Base-by-base conservation (phyloP, 441 rosid genomes). In the Kokia cookei region DNA sequence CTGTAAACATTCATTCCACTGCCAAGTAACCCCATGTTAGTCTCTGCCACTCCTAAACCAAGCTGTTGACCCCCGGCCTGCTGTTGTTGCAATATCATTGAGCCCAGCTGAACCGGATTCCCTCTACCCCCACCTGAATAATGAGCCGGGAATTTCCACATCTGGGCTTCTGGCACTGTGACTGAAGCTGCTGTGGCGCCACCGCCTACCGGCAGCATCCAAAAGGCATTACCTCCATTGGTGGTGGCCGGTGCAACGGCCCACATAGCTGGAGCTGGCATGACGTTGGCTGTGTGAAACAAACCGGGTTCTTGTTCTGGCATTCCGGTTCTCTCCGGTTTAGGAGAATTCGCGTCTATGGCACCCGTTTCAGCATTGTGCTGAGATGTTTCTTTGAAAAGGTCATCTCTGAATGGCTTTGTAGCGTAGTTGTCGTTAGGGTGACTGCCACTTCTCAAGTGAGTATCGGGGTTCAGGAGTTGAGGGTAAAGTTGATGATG, bases 171-270 rank as follows among this genome's bases (percentile, higher is more conserved):
- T 65, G 81, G 78, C 73, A 83, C 74, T 5, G 71, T 71, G 0
- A 78, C 57, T 48, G 89, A 14, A 32, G 37, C 7, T 0, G 79
- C 61, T 8, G 65, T 70, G 14, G 78, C 79, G 24, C 84, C 88
- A 6, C 87, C 81, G 3, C 93, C 86, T 35, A 91, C 86, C 0
- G 96, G 93, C 42, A 91, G 81, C 96, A 91, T 91, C 96, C 96
- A 91, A 75, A 91, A 87, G 24, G 88, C 84, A 57, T 82, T 91
- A 45, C 91, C 88, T 40, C 96, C 90, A 50, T 86, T 89, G 0
- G 89, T 72, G 7, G 84, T 67, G 3, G 85, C 83, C 24, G 91
- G 93, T 10, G 92, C 87, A 69, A 91, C 85, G 29, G 92, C 93
- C 96, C 96, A 91, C 92, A 91, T 88, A 35, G 90, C 89, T 22